Conservation (phyloP, 495 filamentous ascomycete species). For the Talaromyces adpressus region DNA sequence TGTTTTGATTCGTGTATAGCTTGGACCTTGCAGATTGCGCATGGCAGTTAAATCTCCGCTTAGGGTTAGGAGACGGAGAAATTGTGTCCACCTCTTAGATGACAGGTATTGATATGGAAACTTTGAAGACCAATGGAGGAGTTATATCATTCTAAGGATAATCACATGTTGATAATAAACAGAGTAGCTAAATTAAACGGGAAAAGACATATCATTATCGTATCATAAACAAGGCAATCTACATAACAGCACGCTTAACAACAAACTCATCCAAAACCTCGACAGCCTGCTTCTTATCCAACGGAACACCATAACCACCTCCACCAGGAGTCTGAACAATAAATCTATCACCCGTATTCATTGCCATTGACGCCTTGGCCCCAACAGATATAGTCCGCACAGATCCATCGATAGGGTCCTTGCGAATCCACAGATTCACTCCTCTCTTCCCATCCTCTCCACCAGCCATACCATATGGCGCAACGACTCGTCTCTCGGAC, state of each 20-base stretch:
- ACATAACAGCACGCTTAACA: conserved; percentile 5
- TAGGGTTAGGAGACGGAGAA: neutral
- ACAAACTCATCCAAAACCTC: conserved; percentile 10
- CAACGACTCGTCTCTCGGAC: conserved; percentile 77
- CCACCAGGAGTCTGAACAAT: conserved; percentile 57
- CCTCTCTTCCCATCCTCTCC: conserved; percentile 75
- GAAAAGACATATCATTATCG: neutral
- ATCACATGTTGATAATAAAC: neutral
- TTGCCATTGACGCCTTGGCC: conserved; percentile 87
- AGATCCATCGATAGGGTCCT: conserved; percentile 42
- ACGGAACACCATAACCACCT: conserved; percentile 38
- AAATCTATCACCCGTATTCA: conserved; percentile 81
- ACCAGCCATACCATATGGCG: conserved; percentile 84
- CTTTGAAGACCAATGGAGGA: neutral
- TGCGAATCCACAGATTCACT: conserved; percentile 80
- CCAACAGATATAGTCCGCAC: conserved; percentile 76
- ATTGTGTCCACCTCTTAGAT: conserved; percentile 7
- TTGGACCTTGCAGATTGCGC: neutral
- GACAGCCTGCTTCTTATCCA: neutral
- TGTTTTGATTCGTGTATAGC: neutral
- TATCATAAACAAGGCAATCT: neutral
- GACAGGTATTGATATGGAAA: neutral
- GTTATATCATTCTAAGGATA: neutral
- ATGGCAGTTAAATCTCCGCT: neutral
- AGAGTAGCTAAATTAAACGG: neutral